Evolutionary conservation across 2,329 filamentous ascomycete species (phyloP).

Genomic region (Colletotrichum sp.): DNA sequence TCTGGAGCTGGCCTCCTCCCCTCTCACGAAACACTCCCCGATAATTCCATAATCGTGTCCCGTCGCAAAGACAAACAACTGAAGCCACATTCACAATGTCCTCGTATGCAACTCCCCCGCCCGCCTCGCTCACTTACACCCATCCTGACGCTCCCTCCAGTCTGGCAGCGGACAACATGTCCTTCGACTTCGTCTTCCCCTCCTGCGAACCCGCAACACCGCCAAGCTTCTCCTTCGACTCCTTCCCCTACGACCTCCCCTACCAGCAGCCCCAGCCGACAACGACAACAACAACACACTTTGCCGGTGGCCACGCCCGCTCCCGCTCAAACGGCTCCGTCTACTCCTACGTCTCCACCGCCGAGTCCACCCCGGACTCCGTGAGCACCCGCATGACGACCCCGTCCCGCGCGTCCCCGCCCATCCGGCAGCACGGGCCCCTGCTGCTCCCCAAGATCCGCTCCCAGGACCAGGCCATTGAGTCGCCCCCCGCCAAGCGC

Average conservation of each 20-base stretch:
- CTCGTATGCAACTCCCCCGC: constrained; percentile 36
- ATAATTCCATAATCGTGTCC: constrained; percentile 22
- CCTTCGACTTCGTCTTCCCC: constrained; percentile 66
- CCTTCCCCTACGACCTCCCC: constrained; percentile 60
- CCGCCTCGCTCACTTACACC: constrained; percentile 20
- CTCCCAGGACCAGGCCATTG: constrained; percentile 79
- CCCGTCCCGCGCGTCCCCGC: constrained; percentile 68
- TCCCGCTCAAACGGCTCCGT: constrained; percentile 70
- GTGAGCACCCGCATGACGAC: constrained; percentile 72
- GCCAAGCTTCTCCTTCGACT: constrained; percentile 60
- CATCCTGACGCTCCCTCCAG: constrained; percentile 41
- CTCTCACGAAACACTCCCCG: not conserved
- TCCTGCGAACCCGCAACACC: constrained; percentile 56
- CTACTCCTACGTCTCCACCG: constrained; percentile 71
- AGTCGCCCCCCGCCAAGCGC: constrained; percentile 57
- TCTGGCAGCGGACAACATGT: constrained; percentile 65
- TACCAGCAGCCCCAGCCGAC: constrained; percentile 31
- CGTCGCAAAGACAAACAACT: constrained; percentile 17
- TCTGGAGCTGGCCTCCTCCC: constrained; percentile 22
- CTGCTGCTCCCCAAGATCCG: constrained; percentile 85
- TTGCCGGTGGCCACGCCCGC: constrained; percentile 57
- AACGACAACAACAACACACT: constrained; percentile 22
- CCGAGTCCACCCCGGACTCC: constrained; percentile 64
- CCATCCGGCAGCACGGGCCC: constrained; percentile 79
- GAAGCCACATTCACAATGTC: constrained; percentile 39